Evolutionary conservation across 1,139 yeast species (phyloP).

Genomic region (Debaryomycetaceae sp.): DNA sequence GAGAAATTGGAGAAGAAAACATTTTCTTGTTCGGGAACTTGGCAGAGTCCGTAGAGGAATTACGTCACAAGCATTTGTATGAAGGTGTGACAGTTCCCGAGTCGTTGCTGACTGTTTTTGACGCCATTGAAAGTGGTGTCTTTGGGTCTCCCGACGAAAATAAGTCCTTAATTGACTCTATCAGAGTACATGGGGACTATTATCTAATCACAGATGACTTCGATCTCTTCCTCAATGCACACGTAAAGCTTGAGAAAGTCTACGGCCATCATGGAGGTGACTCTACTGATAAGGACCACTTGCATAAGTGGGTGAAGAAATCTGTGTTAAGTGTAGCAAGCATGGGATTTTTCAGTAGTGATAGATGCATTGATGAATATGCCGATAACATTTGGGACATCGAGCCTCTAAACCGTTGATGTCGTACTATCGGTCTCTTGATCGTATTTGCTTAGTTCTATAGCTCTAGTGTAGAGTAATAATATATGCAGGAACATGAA

Average conservation of each 20-base stretch:
- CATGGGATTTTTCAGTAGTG: slow-evolving; percentile 91
- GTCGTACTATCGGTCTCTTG: not conserved
- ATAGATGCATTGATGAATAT: slow-evolving; percentile 87
- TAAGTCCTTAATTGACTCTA: slow-evolving; percentile 63
- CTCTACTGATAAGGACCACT: slow-evolving; percentile 47
- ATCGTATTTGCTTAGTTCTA: too few species aligned
- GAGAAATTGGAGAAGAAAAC: slow-evolving; percentile 91
- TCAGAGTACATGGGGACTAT: slow-evolving; percentile 74
- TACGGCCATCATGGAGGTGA: slow-evolving; percentile 51
- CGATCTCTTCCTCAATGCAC: slow-evolving; percentile 81
- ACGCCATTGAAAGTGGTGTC: slow-evolving; percentile 61
- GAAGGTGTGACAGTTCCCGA: slow-evolving; percentile 56
- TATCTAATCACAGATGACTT: slow-evolving; percentile 88
- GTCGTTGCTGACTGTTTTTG: slow-evolving; percentile 58
- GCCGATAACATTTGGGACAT: slow-evolving; percentile 93
- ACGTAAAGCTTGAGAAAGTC: slow-evolving; percentile 68
- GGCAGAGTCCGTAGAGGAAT: slow-evolving; percentile 83
- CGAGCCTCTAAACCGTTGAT: slow-evolving; percentile 54
- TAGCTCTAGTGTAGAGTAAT: not conserved
- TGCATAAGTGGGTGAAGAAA: slow-evolving; percentile 71
- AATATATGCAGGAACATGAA: not conserved
- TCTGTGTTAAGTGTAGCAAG: slow-evolving; percentile 79
- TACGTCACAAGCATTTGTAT: slow-evolving; percentile 71
- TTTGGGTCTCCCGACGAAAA: slow-evolving; percentile 75
- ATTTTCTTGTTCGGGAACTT: slow-evolving; percentile 89